Evolutionary conservation across 371 early-diverging fungal species (phyloP), one percentile per base, ranked within the genome.

Genomic region (Haplosporangium sp.): DNA sequence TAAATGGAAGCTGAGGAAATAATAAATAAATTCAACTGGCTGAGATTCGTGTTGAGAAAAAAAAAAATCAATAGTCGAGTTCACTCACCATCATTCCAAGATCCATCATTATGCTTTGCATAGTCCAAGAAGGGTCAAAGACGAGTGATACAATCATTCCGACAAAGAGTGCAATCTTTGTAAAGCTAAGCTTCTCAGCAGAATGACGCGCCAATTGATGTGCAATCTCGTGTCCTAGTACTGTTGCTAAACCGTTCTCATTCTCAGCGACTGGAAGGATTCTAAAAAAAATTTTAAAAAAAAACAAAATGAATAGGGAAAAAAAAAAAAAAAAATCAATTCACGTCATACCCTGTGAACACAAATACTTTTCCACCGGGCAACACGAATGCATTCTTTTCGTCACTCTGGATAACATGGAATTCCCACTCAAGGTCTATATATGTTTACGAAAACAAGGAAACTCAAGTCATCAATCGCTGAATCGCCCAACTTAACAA

Each of bases 341-440:
- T 17, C 13, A 8, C 4, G 20, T 19, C 59, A 37, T 74, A 72
- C 72, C 89, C 89, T 20, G 95, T 93, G 76, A 97, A 96, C 17
- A 96, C 97, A 88, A 96, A 97, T 0, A 97, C 93, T 79, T 96
- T 96, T 40, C 96, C 96, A 55, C 95, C 94, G 0, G 98, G 98
- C 52, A 97, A 83, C 11, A 98, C 97, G 83, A 98, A 96, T 1
- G 98, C 98, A 83, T 98, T 97, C 71, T 84, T 86, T 75, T 94
- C 92, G 2, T 92, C 90, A 35, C 91, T 86, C 55, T 94, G 85
- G 61, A 97, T 93, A 6, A 97, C 96, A 85, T 94, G 85, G 48
- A 94, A 86, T 65, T 94, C 94, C 94, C 94, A 94, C 27, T 90
- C 87, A 27, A 93, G 68, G 57, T 87, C 79, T 45, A 63, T 56